These are phyloP conservation scores for Ophiostoma sp. DNA, from an alignment of 2,329 filamentous ascomycete species.

Conservation along the genomic window DNA sequence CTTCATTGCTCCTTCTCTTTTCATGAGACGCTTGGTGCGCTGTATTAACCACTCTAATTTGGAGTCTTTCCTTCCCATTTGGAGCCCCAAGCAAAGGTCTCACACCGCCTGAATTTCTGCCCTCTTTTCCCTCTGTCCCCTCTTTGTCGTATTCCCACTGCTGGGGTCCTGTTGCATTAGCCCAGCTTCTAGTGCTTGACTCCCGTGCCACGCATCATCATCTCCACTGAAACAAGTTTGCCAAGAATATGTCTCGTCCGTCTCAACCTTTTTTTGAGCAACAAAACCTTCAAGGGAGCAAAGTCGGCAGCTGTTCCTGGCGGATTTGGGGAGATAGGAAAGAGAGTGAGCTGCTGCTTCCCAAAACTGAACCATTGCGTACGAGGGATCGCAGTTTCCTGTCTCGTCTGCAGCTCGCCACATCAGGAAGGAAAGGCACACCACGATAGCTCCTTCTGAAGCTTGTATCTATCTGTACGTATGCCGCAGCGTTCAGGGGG, in stretches of 20 bases:
- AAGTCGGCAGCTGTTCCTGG: background rate
- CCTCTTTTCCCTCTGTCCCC: background rate
- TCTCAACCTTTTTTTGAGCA: background rate
- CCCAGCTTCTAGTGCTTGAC: background rate
- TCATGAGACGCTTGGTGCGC: background rate
- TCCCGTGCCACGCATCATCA: background rate
- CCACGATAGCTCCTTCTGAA: constrained; percentile 1
- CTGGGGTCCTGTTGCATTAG: constrained; percentile 1
- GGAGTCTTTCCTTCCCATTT: background rate
- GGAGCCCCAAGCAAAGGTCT: background rate
- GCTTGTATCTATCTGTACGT: background rate
- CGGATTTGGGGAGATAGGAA: background rate
- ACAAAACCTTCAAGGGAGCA: background rate
- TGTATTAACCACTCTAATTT: background rate
- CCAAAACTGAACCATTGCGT: background rate
- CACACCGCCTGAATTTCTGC: constrained; percentile 7
- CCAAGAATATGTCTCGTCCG: background rate
- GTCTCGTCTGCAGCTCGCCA: background rate
- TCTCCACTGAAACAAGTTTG: constrained; percentile 1
- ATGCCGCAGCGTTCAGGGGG: background rate
- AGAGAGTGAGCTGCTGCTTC: background rate
- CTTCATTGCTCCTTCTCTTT: background rate
- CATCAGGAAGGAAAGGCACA: constrained; percentile 6
- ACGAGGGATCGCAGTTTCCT: constrained; percentile 10
- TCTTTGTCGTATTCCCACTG: background rate